Evolutionary conservation across 495 filamentous ascomycete genomes (phyloP), one percentile per base, ranked within the genome.

Genomic region (Hyphodiscus hymeniophilus): DNA sequence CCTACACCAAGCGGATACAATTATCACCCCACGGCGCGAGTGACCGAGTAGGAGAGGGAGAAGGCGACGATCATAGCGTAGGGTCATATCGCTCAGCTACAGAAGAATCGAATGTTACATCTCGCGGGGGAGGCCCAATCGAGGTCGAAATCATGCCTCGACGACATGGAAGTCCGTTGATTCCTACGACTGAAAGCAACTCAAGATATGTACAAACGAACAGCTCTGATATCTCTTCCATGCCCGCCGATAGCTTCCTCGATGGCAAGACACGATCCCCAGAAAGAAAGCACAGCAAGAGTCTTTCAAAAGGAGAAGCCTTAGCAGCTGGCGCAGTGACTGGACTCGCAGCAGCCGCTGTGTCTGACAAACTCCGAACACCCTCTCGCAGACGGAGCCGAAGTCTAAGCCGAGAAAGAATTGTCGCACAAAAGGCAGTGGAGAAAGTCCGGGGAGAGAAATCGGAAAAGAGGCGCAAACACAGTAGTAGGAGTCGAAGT

Each of bases 171-270:
- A 77, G 74, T 30, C 75, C 75, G 0, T 58, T 79, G 22, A 79
- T 79, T 28, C 75, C 75, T n/a, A 45, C 38, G 3, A 38, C 35
- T n/a, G 48, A 52, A 30, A 36, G 31, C 16, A 48, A 26, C 33
- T 55, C 72, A 38, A 71, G 74, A 58, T 83, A 83, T 61, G 67
- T 79, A 36, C 68, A 72, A 6, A 65, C 72, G 2, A 55, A 55
- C n/a, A 67, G 73, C 13, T 95, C 89, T 0, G 89, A 95, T 43
- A 85, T 96, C 23, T 96, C 89, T 0, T 87, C 84, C 10, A 92
- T 95, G 73, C 89, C 89, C 12, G 79, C 84, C 21, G 86, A 95
- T 60, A 91, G 85, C 65, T 89, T 96, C 73, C 72, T 96, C 11
- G 89, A 94, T 58, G 83, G 78, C 12, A 66, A 70, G 20, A 49